phyloP scores from a whole-genome alignment of 2,329 filamentous ascomycete genomes.

The Alternaria sp. region DNA sequence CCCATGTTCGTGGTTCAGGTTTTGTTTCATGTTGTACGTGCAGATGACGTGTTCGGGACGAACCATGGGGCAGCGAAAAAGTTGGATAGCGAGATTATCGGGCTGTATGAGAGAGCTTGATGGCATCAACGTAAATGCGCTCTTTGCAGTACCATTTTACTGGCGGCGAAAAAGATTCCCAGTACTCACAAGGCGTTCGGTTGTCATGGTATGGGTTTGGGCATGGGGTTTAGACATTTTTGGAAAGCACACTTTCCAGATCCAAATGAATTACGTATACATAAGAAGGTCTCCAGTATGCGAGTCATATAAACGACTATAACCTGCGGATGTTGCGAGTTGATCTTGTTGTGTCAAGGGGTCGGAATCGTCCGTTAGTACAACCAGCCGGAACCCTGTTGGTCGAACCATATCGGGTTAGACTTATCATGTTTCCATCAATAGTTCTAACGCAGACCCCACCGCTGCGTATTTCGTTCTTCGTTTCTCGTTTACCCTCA shows the following conservation, averaged over 20 bases:
- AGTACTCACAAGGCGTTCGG: not conserved
- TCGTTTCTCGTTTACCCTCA: conserved; percentile 4
- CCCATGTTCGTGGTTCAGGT: conserved; percentile 56
- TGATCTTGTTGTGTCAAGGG: not conserved
- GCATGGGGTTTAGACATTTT: not conserved
- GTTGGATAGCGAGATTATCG: not conserved
- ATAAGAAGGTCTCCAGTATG: too few species aligned
- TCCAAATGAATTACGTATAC: not conserved
- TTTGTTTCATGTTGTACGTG: conserved; percentile 36
- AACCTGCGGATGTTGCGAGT: not conserved
- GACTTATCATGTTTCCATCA: not conserved
- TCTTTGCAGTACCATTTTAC: not conserved
- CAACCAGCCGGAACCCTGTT: not conserved
- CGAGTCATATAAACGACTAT: not conserved
- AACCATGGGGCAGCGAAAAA: conserved; percentile 8
- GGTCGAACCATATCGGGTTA: not conserved
- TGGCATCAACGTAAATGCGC: not conserved
- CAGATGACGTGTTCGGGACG: conserved; percentile 32
- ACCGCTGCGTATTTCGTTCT: conserved; percentile 21
- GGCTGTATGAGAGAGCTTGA: not conserved
- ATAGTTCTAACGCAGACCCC: not conserved
- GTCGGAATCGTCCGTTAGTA: not conserved
- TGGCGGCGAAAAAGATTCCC: not conserved
- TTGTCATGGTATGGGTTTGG: not conserved
- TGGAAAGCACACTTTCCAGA: too few species aligned